A percentile compares a stretch with the other conserved stretches of the same genome.
These are phyloP conservation scores for Gossypium trilobum DNA, from an alignment of 441 rosid genomes.

Conservation along the genomic window DNA sequence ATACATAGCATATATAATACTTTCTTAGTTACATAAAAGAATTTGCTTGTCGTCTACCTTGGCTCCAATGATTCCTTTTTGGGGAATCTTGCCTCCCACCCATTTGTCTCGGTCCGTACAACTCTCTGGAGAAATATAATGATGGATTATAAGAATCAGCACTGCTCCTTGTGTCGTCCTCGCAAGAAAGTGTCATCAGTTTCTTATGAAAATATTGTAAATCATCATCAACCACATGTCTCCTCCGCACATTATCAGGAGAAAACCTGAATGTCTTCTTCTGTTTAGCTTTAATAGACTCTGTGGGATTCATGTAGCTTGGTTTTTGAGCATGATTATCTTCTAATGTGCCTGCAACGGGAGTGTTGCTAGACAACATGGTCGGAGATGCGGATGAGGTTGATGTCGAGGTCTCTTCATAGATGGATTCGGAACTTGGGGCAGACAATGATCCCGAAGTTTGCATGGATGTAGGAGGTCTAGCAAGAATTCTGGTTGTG, in stretches of 20 bases:
- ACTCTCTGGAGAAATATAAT: conserved; percentile 27
- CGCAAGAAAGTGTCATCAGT: conserved; percentile 31
- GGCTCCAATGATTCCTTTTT: conserved; percentile 14
- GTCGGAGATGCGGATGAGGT: conserved; percentile 16
- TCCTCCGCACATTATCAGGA: conserved; percentile 17
- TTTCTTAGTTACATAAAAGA: background rate
- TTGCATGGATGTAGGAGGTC: conserved; percentile 28
- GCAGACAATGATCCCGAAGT: conserved; percentile 29
- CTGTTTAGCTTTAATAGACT: conserved; percentile 47
- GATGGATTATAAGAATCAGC: conserved; percentile 38
- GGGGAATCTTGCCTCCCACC: conserved; percentile 25
- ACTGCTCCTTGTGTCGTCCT: conserved; percentile 26
- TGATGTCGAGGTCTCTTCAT: background rate
- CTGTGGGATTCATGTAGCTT: conserved; percentile 47
- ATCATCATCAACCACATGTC: conserved; percentile 28
- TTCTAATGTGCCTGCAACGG: conserved; percentile 23
- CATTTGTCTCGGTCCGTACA: conserved; percentile 33
- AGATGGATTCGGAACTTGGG: conserved; percentile 30
- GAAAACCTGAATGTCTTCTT: conserved; percentile 26
- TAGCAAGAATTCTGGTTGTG: conserved; percentile 33
- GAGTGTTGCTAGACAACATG: conserved; percentile 22
- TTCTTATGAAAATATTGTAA: conserved; percentile 26
- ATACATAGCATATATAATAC: background rate
- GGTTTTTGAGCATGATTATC: conserved; percentile 33
- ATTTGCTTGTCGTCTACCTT: background rate